phyloP scores from a whole-genome alignment of 345 rosid genomes.

The Citrus maxima region DNA sequence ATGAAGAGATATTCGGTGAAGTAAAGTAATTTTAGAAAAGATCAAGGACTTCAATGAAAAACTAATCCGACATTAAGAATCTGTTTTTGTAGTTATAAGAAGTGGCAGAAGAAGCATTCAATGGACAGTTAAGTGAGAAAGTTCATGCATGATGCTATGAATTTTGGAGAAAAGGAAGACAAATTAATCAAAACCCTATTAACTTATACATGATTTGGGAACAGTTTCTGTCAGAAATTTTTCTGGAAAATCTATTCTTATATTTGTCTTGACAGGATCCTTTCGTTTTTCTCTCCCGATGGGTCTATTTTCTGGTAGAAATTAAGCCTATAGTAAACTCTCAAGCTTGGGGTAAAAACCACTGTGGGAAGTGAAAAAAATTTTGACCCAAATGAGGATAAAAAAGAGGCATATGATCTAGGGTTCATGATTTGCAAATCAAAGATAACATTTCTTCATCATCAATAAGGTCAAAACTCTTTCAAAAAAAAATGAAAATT shows the following conservation, averaged over 20 bases:
- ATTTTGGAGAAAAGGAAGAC: neutral
- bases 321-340: too few species aligned
- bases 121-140: neutral
- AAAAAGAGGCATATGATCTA: neutral
- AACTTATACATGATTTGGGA: neutral
- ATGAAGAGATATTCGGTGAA: neutral
- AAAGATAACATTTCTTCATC: neutral
- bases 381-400: neutral
- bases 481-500: too few species aligned
- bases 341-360: neutral
- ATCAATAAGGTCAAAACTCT: neutral
- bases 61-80: neutral
- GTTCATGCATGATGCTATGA: neutral
- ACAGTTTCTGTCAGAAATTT: neutral
- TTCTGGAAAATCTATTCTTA: neutral
- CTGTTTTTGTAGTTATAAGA: neutral
- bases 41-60: neutral
- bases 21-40: neutral
- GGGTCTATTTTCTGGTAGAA: neutral
- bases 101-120: neutral
- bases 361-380: neutral
- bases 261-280: too few species aligned
- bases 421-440: neutral
- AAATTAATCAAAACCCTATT: too few species aligned
- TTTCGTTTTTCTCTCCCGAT: too few species aligned